phyloP scores from a whole-genome alignment of 352 stramenopile genomes.

The Phytophthora crassamura region DNA sequence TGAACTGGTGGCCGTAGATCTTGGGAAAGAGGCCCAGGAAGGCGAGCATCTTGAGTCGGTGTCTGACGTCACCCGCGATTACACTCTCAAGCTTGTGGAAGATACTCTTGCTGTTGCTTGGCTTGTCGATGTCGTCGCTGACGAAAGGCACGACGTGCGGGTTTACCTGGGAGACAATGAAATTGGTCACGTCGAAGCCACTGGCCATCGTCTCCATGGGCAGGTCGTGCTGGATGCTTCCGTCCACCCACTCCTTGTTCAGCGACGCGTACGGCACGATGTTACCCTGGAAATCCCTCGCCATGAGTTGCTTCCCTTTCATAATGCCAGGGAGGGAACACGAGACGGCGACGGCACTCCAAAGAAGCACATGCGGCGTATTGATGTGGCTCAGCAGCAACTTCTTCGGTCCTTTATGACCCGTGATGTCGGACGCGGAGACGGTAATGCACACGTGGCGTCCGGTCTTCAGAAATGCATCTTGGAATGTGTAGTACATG shows the following conservation, averaged over 20 bases:
- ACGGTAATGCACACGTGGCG: conserved; percentile 96
- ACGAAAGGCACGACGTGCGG: conserved; percentile 94
- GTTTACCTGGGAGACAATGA: conserved; percentile 91
- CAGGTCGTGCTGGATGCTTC: conserved; percentile 91
- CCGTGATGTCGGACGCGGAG: conserved; percentile 90
- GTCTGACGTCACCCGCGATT: conserved; percentile 70
- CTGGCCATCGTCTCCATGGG: conserved; percentile 95
- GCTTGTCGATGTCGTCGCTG: conserved; percentile 87
- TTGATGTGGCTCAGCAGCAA: conserved; percentile 94
- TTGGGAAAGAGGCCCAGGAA: conserved; percentile 90
- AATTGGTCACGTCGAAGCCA: conserved; percentile 95
- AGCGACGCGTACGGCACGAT: conserved; percentile 92
- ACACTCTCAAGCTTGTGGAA: conserved; percentile 88
- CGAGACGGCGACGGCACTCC: conserved; percentile 90
- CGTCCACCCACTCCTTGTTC: conserved; percentile 94
- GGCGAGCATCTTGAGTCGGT: conserved; percentile 76
- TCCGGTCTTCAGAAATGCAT: conserved; percentile 92
- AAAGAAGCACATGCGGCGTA: conserved; percentile 92
- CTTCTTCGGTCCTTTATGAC: conserved; percentile 79
- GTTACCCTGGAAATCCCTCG: conserved; percentile 78
- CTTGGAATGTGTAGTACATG: conserved; percentile 92
- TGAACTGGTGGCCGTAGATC: conserved; percentile 84
- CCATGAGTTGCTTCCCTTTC: conserved; percentile 88
- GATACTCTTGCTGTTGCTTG: conserved; percentile 65
- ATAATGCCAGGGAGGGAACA: conserved; percentile 94